Evolutionary conservation across 352 stramenopile species (phyloP).

Genomic region (Globisporangium iwayamae): DNA sequence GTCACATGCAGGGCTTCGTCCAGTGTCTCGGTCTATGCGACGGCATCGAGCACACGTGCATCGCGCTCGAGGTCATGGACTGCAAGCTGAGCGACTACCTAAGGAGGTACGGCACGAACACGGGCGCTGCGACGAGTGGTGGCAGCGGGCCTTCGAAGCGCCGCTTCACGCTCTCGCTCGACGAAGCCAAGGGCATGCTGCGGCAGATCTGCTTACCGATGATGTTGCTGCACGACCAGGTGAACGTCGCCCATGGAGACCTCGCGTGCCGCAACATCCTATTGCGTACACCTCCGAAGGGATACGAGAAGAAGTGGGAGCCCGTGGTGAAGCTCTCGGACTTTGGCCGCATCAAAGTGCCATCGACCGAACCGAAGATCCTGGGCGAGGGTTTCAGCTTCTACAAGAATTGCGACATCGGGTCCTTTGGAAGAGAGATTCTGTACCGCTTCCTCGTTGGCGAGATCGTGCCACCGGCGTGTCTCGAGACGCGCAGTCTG

Average conservation of each 20-base stretch:
- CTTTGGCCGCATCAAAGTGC: slow-evolving; percentile 77
- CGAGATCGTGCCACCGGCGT: slow-evolving; percentile 72
- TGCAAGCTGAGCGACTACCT: slow-evolving; percentile 87
- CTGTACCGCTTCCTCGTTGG: slow-evolving; percentile 75
- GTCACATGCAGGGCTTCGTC: slow-evolving; percentile 71
- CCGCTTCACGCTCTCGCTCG: slow-evolving; percentile 55
- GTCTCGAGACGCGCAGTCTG: slow-evolving; percentile 65
- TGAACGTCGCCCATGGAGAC: slow-evolving; percentile 79
- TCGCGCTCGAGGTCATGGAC: slow-evolving; percentile 85
- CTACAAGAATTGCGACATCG: slow-evolving; percentile 81
- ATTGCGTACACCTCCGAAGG: slow-evolving; percentile 71
- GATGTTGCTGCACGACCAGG: slow-evolving; percentile 73
- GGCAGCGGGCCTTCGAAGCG: slow-evolving; percentile 36
- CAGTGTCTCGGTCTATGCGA: slow-evolving; percentile 82
- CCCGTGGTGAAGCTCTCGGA: slow-evolving; percentile 82
- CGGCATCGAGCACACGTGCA: slow-evolving; percentile 82
- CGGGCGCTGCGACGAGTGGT: slow-evolving; percentile 20
- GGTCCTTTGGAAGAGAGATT: slow-evolving; percentile 74
- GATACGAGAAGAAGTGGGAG: slow-evolving; percentile 79
- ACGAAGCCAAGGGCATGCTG: slow-evolving; percentile 53
- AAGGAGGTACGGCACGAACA: slow-evolving; percentile 50
- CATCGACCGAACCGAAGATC: slow-evolving; percentile 62
- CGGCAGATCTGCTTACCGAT: slow-evolving; percentile 76
- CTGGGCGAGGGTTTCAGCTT: slow-evolving; percentile 76
- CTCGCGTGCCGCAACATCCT: slow-evolving; percentile 85